A percentile compares a stretch with the other conserved stretches of the same genome.
These are phyloP conservation scores for Tuber aestivum DNA, from an alignment of 495 filamentous ascomycete genomes.

Conservation along the genomic window DNA sequence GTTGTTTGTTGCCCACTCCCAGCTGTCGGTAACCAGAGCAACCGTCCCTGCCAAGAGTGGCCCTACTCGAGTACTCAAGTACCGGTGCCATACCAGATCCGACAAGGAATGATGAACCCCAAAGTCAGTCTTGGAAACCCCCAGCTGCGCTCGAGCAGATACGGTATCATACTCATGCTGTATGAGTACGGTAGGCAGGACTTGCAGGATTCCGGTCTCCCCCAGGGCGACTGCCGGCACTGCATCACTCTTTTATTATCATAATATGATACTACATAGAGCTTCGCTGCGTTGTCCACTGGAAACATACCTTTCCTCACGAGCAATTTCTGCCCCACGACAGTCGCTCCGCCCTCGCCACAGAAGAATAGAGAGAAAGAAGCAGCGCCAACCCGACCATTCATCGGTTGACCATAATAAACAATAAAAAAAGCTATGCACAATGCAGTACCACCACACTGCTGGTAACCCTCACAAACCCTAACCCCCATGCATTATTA, in stretches of 20 bases:
- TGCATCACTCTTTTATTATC: background rate
- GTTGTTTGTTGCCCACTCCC: constrained; percentile 31
- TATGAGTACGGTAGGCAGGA: too few species aligned
- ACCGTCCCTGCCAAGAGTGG: constrained; percentile 4
- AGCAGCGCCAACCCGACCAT: too few species aligned
- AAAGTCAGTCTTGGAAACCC: background rate
- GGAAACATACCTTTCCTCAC: background rate
- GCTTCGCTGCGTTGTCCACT: background rate
- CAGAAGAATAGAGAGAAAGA: background rate
- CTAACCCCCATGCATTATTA: background rate
- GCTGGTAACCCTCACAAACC: background rate
- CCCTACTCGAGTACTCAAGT: too few species aligned
- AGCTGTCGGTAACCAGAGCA: constrained; percentile 10
- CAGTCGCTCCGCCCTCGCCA: background rate
- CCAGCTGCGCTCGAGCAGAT: too few species aligned
- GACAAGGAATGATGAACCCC: background rate
- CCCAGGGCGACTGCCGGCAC: background rate
- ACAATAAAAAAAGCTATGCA: background rate
- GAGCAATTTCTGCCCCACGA: background rate
- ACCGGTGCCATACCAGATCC: too few species aligned
- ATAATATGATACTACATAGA: too few species aligned
- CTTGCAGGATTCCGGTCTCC: background rate
- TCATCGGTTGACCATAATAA: background rate
- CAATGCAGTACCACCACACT: background rate
- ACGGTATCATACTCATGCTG: too few species aligned